Percentiles rank a stretch among this genome's conserved stretches.
These are phyloP conservation scores for Pseudogymnoascus sp. DNA, from an alignment of 2,329 filamentous ascomycete genomes.

Conservation along the genomic window DNA sequence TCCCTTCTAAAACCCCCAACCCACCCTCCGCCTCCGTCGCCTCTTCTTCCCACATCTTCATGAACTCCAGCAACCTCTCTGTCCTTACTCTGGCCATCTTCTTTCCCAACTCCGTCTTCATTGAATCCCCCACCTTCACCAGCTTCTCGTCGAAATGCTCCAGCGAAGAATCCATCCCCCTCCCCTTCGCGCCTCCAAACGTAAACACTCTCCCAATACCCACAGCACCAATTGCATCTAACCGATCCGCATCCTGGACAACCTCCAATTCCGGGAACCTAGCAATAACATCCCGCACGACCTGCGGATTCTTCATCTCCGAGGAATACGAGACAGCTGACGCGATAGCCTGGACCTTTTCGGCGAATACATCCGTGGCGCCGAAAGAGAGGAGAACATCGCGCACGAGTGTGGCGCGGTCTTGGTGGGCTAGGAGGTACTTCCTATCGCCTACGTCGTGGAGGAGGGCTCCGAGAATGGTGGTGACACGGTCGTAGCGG, in stretches of 20 bases:
- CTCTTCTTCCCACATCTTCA: conserved; percentile 54
- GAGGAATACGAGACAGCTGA: conserved; percentile 70
- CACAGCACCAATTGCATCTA: conserved; percentile 86
- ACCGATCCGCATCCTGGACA: conserved; percentile 84
- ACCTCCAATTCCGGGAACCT: conserved; percentile 68
- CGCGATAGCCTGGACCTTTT: conserved; percentile 64
- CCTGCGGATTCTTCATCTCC: conserved; percentile 59
- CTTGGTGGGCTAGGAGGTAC: conserved; percentile 41
- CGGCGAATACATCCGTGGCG: conserved; percentile 50
- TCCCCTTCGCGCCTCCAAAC: conserved; percentile 60
- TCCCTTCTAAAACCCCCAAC: conserved; percentile 6
- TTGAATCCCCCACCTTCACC: conserved; percentile 52
- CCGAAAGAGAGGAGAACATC: conserved; percentile 50
- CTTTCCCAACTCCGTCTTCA: conserved; percentile 54
- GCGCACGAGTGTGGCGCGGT: conserved; percentile 48
- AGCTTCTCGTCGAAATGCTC: conserved; percentile 74
- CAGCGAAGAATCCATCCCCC: conserved; percentile 57
- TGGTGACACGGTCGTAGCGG: conserved; percentile 44
- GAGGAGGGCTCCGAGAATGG: conserved; percentile 67
- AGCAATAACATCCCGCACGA: conserved; percentile 54
- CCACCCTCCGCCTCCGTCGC: conserved; percentile 24
- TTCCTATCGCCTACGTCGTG: conserved; percentile 76
- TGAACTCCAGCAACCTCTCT: conserved; percentile 44
- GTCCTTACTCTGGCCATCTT: conserved; percentile 48
- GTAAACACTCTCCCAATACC: conserved; percentile 74